These are phyloP conservation scores for Cairneyella variabilis DNA, from an alignment of 495 filamentous ascomycete species.

Conservation along the genomic window DNA sequence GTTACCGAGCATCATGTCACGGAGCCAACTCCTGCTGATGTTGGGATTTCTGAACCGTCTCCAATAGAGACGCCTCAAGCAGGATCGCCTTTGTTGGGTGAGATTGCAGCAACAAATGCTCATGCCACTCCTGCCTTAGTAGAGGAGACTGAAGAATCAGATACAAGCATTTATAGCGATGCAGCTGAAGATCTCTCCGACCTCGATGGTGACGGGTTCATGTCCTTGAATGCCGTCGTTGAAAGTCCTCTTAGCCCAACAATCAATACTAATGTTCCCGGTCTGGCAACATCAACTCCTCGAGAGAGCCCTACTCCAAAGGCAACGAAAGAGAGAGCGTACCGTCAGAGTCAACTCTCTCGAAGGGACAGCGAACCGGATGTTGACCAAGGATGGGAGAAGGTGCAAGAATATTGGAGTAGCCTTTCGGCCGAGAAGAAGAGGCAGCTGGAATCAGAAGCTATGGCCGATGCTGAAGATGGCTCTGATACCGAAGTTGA, in stretches of 20 bases:
- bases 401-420: conserved; percentile 60
- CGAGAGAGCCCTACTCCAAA: conserved; percentile 20
- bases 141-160: conserved; percentile 26
- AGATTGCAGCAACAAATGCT: conserved; percentile 22
- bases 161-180: conserved; percentile 78
- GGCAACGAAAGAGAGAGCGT: conserved; percentile 14
- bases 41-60: conserved; percentile 36
- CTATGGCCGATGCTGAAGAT: conserved; percentile 42
- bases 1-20: conserved; percentile 18
- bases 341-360: conserved; percentile 9
- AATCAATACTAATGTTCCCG: neutral
- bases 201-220: conserved; percentile 67
- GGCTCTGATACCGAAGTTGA: conserved; percentile 38
- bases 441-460: conserved; percentile 52
- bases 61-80: conserved; percentile 22
- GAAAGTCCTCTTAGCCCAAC: conserved; percentile 53
- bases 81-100: conserved; percentile 27
- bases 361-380: conserved; percentile 23
- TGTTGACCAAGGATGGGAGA: conserved; percentile 53
- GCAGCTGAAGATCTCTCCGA: conserved; percentile 75
- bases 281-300: conserved; percentile 8
- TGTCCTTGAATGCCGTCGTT: conserved; percentile 80
- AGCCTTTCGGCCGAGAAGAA: conserved; percentile 55
- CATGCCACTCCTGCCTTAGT: conserved; percentile 7
- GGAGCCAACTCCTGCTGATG: conserved; percentile 31